Percentiles rank a stretch among this genome's conserved stretches.
Conservation (phyloP, 208 protist species). For the Crithidia bombi region DNA sequence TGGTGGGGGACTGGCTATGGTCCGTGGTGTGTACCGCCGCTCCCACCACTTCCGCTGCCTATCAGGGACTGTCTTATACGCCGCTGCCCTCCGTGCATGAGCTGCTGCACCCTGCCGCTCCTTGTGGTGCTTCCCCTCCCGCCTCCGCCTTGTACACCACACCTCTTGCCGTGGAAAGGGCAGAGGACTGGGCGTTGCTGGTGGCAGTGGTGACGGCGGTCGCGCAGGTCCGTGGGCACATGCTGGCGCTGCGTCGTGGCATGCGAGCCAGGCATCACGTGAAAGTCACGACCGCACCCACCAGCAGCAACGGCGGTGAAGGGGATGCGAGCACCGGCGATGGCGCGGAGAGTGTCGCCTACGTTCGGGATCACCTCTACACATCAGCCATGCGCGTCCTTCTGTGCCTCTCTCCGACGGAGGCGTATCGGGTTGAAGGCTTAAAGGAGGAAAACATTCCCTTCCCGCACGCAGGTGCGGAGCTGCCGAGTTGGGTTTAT, state of each 20-base stretch:
- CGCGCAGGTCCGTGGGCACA: constrained; percentile 12
- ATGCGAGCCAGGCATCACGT: not conserved
- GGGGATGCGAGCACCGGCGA: not conserved
- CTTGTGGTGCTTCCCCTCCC: not conserved
- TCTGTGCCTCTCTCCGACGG: not conserved
- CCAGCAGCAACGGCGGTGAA: not conserved
- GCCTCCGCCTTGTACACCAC: too few species aligned
- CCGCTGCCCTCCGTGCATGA: not conserved
- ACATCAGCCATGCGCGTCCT: constrained; percentile 11
- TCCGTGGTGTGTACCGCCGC: constrained; percentile 26
- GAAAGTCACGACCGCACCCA: not conserved
- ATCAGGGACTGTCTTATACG: too few species aligned
- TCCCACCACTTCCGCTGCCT: not conserved
- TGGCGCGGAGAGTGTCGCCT: not conserved
- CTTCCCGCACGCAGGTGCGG: not conserved
- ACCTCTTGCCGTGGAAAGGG: constrained; percentile 5
- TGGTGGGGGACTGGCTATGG: constrained; percentile 32
- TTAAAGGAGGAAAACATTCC: not conserved
- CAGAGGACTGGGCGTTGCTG: constrained; percentile 29
- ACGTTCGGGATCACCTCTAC: constrained; percentile 21
- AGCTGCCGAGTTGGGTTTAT: constrained; percentile 13
- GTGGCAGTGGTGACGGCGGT: constrained; percentile 25
- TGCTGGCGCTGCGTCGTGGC: constrained; percentile 21
- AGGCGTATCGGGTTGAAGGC: not conserved
- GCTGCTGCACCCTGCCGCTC: not conserved